Evolutionary conservation across 768 basidiomycete genomes (phyloP).

Genomic region (Daedalea quercina): DNA sequence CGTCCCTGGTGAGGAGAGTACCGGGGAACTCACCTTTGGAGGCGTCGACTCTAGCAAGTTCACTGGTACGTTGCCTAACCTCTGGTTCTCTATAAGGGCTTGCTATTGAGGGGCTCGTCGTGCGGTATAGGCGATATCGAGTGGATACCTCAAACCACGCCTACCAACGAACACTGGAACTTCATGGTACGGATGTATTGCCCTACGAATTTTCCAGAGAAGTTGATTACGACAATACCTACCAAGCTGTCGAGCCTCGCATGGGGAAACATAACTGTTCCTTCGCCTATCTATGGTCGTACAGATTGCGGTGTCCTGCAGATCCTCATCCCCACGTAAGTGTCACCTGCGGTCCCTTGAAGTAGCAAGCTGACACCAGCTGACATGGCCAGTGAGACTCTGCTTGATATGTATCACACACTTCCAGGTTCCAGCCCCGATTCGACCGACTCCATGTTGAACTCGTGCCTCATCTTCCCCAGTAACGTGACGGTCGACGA

Average conservation of each 20-base stretch:
- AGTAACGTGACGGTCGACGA: neutral
- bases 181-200: neutral
- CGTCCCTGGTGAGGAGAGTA: neutral
- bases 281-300: constrained; percentile 1
- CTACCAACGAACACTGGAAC: constrained; percentile 1
- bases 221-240: neutral
- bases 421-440: neutral
- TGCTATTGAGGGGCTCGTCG: neutral
- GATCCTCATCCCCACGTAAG: neutral
- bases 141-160: neutral
- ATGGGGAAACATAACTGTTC: neutral
- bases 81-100: neutral
- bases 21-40: constrained; percentile 3
- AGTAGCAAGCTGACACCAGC: neutral
- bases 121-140: neutral
- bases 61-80: neutral
- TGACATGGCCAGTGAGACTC: neutral
- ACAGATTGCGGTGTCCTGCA: constrained; percentile 1
- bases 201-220: neutral
- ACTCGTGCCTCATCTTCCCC: neutral
- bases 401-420: neutral
- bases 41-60: constrained; percentile 1
- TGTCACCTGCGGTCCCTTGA: neutral
- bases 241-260: neutral
- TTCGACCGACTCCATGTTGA: neutral